Percentiles rank a stretch among this genome's conserved stretches.
Conservation (phyloP, 2,329 filamentous ascomycete genomes). For the Exophiala viscosa region DNA sequence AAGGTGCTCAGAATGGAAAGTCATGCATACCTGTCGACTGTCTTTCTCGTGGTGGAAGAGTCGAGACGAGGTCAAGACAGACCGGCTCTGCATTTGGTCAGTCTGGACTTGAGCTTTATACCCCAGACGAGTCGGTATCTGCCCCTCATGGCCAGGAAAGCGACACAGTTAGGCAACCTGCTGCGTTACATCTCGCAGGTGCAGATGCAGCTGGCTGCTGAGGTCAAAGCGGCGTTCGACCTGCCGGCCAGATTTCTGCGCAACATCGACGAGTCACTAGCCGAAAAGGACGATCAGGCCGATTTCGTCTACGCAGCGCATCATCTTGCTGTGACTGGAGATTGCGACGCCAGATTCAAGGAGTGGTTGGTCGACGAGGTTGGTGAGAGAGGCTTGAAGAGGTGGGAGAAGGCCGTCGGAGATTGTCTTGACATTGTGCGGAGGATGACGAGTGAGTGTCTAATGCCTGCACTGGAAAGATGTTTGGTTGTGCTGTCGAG, state of each 20-base stretch:
- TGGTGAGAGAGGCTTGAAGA: slow-evolving; percentile 78
- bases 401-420: slow-evolving; percentile 86
- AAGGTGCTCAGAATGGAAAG: slow-evolving; percentile 61
- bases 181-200: slow-evolving; percentile 80
- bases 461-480: slow-evolving; percentile 82
- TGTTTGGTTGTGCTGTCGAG: slow-evolving; percentile 76
- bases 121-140: slow-evolving; percentile 68
- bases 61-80: background rate
- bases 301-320: slow-evolving; percentile 73
- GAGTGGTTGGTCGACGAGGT: slow-evolving; percentile 88
- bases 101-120: slow-evolving; percentile 79
- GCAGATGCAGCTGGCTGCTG: slow-evolving; percentile 70
- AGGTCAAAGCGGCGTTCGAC: slow-evolving; percentile 79
- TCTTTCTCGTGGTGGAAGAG: slow-evolving; percentile 60
- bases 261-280: slow-evolving; percentile 71
- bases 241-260: slow-evolving; percentile 73
- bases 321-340: slow-evolving; percentile 78
- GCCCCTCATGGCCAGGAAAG: slow-evolving; percentile 78
- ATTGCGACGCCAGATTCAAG: slow-evolving; percentile 68
- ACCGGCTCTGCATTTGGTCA: slow-evolving; percentile 57
- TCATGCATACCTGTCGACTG: slow-evolving; percentile 70
- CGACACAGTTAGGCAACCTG: slow-evolving; percentile 81
- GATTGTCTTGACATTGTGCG: slow-evolving; percentile 74
- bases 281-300: slow-evolving; percentile 49
- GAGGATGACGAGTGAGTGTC: slow-evolving; percentile 76